These are phyloP conservation scores for Sicyos baderoa DNA, from an alignment of 306 rosid species.

Conservation along the genomic window DNA sequence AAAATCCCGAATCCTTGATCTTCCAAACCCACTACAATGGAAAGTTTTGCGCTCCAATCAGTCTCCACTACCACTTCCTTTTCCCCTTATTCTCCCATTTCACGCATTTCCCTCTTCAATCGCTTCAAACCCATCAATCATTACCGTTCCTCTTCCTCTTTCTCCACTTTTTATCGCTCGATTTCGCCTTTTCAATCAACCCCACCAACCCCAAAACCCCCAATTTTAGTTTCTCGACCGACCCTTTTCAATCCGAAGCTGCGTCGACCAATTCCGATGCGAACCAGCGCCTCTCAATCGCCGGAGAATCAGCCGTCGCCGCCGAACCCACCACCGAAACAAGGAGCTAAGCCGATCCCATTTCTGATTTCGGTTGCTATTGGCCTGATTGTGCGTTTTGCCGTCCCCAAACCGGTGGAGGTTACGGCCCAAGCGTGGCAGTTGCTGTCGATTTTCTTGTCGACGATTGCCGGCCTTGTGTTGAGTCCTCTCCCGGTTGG, in stretches of 20 bases:
- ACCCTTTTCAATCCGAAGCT: slow-evolving; percentile 12
- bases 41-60: slow-evolving; percentile 25
- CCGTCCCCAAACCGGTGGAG: slow-evolving; percentile 62
- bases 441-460: slow-evolving; percentile 66
- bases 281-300: slow-evolving; percentile 32
- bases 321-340: slow-evolving; percentile 15
- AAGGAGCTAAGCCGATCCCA: slow-evolving; percentile 68
- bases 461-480: slow-evolving; percentile 83
- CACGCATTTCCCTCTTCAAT: not conserved
- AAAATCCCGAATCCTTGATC: not conserved
- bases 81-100: not conserved
- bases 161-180: slow-evolving; percentile 15
- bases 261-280: not conserved
- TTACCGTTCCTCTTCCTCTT: slow-evolving; percentile 36
- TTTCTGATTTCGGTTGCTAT: slow-evolving; percentile 41
- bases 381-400: slow-evolving; percentile 55
- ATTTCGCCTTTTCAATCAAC: not conserved
- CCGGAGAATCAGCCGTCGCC: slow-evolving; percentile 7
- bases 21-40: slow-evolving; percentile 20
- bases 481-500: slow-evolving; percentile 87
- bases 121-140: slow-evolving; percentile 26
- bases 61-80: slow-evolving; percentile 13
- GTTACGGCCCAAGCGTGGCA: slow-evolving; percentile 82
- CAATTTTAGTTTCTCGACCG: slow-evolving; percentile 13
- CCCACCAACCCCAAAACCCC: slow-evolving; percentile 1